A percentile compares a stretch with the other conserved stretches of the same genome.
Conservation (phyloP, 768 basidiomycete genomes). For the Suillus hirtellus region DNA sequence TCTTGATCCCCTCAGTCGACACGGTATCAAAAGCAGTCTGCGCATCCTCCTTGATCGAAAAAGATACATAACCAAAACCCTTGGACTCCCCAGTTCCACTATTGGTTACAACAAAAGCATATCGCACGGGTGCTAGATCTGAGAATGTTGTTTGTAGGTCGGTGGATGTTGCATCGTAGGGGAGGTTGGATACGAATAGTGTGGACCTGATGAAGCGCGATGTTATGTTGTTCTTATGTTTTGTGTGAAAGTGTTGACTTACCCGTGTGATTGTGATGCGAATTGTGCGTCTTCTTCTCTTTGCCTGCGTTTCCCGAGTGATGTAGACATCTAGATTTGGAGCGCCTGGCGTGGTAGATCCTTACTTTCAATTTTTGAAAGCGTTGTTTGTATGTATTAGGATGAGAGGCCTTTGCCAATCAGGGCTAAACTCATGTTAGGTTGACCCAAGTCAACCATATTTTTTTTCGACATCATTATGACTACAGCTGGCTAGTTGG, state of each 20-base stretch:
- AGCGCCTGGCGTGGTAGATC: background rate
- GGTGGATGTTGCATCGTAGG: conserved; percentile 85
- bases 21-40: conserved; percentile 68
- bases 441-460: background rate
- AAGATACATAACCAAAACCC: conserved; percentile 96
- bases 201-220: conserved; percentile 56
- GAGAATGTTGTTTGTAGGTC: conserved; percentile 94
- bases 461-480: background rate
- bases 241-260: conserved; percentile 1
- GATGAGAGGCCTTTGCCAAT: conserved; percentile 4
- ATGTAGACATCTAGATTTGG: conserved; percentile 10
- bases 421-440: background rate
- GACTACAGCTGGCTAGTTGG: background rate
- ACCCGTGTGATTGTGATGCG: conserved; percentile 25
- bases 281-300: conserved; percentile 19
- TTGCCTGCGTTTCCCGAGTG: conserved; percentile 31
- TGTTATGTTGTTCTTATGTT: background rate
- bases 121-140: conserved; percentile 90
- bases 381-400: conserved; percentile 8
- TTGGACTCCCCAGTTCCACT: conserved; percentile 76
- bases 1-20: conserved; percentile 58
- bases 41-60: conserved; percentile 88
- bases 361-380: background rate
- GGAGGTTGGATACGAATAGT: conserved; percentile 90
- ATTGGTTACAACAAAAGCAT: conserved; percentile 90